Evolutionary conservation across 495 filamentous ascomycete species (phyloP).

Genomic region (Sabuloglossum arenarium): DNA sequence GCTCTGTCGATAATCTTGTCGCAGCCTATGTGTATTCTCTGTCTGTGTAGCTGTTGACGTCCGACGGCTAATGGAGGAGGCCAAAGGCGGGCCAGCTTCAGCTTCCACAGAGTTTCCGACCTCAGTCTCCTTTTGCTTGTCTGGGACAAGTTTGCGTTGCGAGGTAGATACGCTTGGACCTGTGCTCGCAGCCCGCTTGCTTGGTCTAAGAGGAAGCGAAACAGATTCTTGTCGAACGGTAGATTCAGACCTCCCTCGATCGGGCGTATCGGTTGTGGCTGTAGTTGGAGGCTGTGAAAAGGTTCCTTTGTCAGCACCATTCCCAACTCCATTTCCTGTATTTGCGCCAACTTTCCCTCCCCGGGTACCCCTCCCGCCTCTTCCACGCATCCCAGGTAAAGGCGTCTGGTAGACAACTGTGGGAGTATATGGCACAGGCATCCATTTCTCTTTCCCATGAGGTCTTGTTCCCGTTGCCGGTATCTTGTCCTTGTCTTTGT

Average conservation of each 20-base stretch:
- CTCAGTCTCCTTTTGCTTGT: conserved; percentile 18
- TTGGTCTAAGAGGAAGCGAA: not conserved
- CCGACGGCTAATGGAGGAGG: conserved; percentile 11
- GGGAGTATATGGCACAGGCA: conserved; percentile 48
- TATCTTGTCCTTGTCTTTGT: conserved; percentile 40
- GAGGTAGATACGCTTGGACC: not conserved
- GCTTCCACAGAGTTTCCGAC: not conserved
- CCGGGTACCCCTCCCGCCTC: conserved; percentile 31
- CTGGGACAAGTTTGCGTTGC: conserved; percentile 9
- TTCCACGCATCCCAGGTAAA: conserved; percentile 38
- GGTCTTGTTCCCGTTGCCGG: conserved; percentile 20
- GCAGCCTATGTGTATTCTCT: conserved; percentile 8
- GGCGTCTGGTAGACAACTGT: conserved; percentile 68
- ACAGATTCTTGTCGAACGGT: not conserved
- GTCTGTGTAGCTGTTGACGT: conserved; percentile 15
- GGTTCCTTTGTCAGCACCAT: not conserved
- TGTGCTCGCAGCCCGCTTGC: not conserved
- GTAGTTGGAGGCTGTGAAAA: not conserved
- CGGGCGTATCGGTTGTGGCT: not conserved
- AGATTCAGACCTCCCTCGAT: not conserved
- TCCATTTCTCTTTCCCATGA: conserved; percentile 54
- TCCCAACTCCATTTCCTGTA: not conserved
- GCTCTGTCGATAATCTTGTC: conserved; percentile 1
- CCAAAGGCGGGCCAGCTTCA: conserved; percentile 4
- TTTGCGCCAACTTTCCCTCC: conserved; percentile 23